Conservation (phyloP, 2,329 filamentous ascomycete species). For the Aspergillus aculeatus region DNA sequence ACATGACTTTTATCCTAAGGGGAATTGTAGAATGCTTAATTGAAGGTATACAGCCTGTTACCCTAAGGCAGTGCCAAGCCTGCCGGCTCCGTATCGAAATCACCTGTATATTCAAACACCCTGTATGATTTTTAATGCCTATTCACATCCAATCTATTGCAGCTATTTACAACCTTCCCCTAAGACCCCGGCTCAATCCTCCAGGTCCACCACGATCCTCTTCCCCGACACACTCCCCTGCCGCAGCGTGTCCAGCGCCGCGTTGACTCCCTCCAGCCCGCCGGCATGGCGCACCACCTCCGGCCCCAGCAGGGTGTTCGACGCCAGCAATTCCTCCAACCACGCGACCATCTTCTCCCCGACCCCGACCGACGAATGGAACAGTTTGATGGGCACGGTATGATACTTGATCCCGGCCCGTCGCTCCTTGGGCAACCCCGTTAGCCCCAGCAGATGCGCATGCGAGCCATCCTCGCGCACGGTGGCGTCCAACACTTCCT, state of each 20-base stretch:
- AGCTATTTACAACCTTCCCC: no score
- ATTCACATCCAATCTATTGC: no score
- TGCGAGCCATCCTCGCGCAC: conserved; percentile 19
- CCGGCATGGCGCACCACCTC: conserved; percentile 65
- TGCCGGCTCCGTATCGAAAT: no score
- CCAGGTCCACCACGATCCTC: conserved; percentile 60
- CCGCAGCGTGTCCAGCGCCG: conserved; percentile 64
- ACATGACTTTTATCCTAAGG: no score
- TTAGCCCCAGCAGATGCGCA: conserved; percentile 65
- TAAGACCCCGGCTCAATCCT: not conserved
- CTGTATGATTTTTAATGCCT: not conserved
- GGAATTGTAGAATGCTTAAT: no score
- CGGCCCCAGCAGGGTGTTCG: conserved; percentile 56
- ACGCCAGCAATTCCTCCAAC: conserved; percentile 64
- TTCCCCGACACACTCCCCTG: conserved; percentile 67
- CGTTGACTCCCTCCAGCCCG: conserved; percentile 67
- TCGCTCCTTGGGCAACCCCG: conserved; percentile 62
- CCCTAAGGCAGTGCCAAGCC: no score
- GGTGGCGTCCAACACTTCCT: conserved; percentile 49
- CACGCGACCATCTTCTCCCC: conserved; percentile 64
- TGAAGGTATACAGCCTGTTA: no score
- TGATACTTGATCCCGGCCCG: conserved; percentile 55
- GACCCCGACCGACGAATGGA: conserved; percentile 65
- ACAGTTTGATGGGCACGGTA: conserved; percentile 71
- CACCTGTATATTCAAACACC: no score